phyloP scores from a whole-genome alignment of 2,329 filamentous ascomycete genomes.

The Lomentospora prolificans region DNA sequence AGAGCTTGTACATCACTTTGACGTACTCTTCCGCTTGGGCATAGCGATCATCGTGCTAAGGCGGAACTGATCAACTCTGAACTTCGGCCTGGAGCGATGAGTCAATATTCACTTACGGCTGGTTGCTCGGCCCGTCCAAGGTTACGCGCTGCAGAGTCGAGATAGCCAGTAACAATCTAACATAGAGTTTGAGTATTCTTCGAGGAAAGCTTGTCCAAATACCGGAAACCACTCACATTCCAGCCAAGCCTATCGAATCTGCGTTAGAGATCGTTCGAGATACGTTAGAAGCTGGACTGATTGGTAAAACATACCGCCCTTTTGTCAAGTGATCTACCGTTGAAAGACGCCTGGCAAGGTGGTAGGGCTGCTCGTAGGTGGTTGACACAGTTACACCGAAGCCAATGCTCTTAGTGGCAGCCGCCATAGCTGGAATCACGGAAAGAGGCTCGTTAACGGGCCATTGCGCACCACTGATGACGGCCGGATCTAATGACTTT shows the following conservation, averaged over 20 bases:
- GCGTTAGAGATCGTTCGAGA: too few relatives aligned
- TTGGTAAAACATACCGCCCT: slow-evolving; percentile 37
- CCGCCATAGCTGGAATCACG: slow-evolving; percentile 59
- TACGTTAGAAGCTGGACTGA: too few relatives aligned
- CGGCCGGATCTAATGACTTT: slow-evolving; percentile 48
- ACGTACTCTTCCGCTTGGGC: slow-evolving; percentile 54
- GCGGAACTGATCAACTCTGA: not conserved
- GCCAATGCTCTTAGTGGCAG: slow-evolving; percentile 55
- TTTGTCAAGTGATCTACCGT: slow-evolving; percentile 60
- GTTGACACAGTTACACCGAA: slow-evolving; percentile 63
- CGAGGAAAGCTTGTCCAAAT: not conserved
- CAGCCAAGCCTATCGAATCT: not conserved
- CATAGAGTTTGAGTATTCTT: slow-evolving; percentile 18
- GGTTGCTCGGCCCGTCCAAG: slow-evolving; percentile 48
- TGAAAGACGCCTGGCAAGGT: slow-evolving; percentile 53
- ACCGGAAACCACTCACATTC: not conserved
- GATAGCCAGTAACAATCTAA: slow-evolving; percentile 58
- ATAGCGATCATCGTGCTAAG: slow-evolving; percentile 55
- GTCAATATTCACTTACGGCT: slow-evolving; percentile 12
- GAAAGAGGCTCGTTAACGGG: slow-evolving; percentile 60
- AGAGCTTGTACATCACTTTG: slow-evolving; percentile 55
- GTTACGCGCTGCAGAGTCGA: slow-evolving; percentile 60
- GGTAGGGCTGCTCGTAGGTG: slow-evolving; percentile 63
- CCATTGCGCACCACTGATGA: slow-evolving; percentile 56
- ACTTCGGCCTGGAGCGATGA: too few relatives aligned